Evolutionary conservation across 208 protist genomes (phyloP).

Genomic region (Leishmania amazonensis): DNA sequence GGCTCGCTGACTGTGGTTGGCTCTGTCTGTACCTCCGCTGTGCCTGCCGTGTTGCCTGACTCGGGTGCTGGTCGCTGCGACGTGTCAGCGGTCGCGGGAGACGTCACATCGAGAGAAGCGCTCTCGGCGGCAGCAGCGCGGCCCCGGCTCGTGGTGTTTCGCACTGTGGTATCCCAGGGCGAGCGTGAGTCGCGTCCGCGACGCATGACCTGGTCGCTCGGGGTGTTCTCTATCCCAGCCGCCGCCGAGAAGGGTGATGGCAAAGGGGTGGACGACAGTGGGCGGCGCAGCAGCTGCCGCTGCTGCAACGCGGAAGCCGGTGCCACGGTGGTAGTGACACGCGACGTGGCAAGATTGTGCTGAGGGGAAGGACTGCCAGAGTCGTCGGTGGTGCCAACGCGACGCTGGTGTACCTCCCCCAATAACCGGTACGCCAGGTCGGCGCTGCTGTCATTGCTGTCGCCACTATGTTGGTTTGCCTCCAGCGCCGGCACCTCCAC

Average conservation of each 20-base stretch:
- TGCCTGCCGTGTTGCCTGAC: not conserved
- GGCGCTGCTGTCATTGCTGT: not conserved
- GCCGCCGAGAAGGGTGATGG: conserved; percentile 2
- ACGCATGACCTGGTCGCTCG: conserved; percentile 30
- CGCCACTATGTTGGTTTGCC: not conserved
- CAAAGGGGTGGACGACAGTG: not conserved
- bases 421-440: not conserved
- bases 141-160: not conserved
- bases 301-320: not conserved
- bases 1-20: not conserved
- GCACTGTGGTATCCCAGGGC: not conserved
- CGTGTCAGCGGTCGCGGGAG: not conserved
- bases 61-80: not conserved
- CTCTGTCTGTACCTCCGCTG: not conserved
- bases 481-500: not conserved
- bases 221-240: conserved; percentile 3
- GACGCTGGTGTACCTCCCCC: not conserved
- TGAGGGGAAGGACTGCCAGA: not conserved
- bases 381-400: not conserved
- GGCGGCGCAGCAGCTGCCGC: not conserved
- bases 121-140: not conserved
- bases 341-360: not conserved
- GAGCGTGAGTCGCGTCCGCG: conserved; percentile 17
- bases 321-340: not conserved
- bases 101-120: not conserved